These are phyloP conservation scores for Lonicera japonica DNA, from an alignment of 129 eudicot genomes.

Conservation along the genomic window DNA sequence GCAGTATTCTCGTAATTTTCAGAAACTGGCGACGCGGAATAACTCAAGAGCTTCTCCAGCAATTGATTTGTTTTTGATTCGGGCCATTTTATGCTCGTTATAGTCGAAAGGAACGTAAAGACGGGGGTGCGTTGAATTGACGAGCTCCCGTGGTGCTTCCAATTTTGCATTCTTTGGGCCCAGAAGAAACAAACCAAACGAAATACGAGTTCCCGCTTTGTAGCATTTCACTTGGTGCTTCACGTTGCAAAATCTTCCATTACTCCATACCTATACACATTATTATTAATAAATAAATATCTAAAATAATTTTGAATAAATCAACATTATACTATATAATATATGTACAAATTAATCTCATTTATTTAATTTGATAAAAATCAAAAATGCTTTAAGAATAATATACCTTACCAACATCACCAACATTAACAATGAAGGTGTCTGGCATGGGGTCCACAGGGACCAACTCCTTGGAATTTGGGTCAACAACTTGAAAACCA, in stretches of 20 bases:
- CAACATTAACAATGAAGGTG: slow-evolving; percentile 34
- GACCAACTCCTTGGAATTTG: slow-evolving; percentile 14
- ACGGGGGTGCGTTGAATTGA: slow-evolving; percentile 39
- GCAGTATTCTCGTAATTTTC: neutral
- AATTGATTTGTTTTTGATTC: slow-evolving; percentile 15
- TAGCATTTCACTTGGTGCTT: slow-evolving; percentile 45
- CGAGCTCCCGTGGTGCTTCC: slow-evolving; percentile 30
- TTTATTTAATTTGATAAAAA: too few species aligned
- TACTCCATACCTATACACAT: slow-evolving; percentile 53
- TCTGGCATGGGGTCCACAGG: slow-evolving; percentile 37
- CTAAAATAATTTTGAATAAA: neutral
- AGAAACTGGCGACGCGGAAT: slow-evolving; percentile 5
- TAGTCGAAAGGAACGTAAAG: slow-evolving; percentile 31
- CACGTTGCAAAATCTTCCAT: slow-evolving; percentile 49
- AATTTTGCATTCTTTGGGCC: slow-evolving; percentile 20
- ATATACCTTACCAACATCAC: slow-evolving; percentile 41
- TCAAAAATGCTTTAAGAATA: too few species aligned
- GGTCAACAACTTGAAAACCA: slow-evolving; percentile 38
- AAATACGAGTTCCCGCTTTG: slow-evolving; percentile 21
- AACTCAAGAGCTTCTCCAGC: slow-evolving; percentile 39
- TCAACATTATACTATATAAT: neutral
- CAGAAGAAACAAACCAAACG: slow-evolving; percentile 25
- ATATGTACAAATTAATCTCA: neutral
- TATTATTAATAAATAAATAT: neutral
- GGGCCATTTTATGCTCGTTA: slow-evolving; percentile 29